Evolutionary conservation across 768 basidiomycete species (phyloP).

Genomic region (Leucosporidium creatinivorum): DNA sequence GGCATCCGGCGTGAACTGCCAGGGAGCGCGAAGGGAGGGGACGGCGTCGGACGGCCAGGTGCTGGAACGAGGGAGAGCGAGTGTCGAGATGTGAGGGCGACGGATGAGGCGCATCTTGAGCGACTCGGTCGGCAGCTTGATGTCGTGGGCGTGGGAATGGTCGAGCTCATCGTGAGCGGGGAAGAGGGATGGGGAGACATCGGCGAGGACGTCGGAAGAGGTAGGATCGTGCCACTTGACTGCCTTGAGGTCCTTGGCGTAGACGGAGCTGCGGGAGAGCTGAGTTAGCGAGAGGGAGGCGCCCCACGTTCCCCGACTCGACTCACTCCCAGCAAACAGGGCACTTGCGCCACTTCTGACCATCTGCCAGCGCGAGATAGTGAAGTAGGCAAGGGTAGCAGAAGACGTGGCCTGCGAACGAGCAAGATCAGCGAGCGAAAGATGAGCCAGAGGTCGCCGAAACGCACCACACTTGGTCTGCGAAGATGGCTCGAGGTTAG

Average conservation of each 20-base stretch:
- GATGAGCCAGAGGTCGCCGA: background rate
- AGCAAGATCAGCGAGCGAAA: constrained; percentile 46
- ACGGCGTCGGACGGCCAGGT: constrained; percentile 93
- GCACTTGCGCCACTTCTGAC: constrained; percentile 63
- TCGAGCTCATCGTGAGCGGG: background rate
- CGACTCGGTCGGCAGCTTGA: constrained; percentile 33
- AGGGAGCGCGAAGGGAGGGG: constrained; percentile 86
- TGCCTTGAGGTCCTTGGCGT: constrained; percentile 79
- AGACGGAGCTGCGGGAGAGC: constrained; percentile 51
- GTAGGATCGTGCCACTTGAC: constrained; percentile 73
- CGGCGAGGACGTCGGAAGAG: constrained; percentile 41
- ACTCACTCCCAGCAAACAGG: constrained; percentile 80
- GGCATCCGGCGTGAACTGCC: constrained; percentile 91
- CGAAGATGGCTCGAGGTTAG: background rate
- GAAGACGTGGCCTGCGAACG: constrained; percentile 59
- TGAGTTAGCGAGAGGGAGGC: background rate
- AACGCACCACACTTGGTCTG: constrained; percentile 17
- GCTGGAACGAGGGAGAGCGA: constrained; percentile 80
- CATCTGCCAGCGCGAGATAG: constrained; percentile 36
- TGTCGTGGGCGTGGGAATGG: constrained; percentile 4
- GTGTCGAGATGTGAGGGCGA: constrained; percentile 86
- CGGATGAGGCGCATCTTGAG: constrained; percentile 84
- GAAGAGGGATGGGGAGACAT: background rate
- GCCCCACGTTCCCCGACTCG: background rate
- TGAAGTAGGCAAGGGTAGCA: constrained; percentile 72